Evolutionary conservation across 257 asterid species (phyloP).

Genomic region (Oldenlandia corymbosa): DNA sequence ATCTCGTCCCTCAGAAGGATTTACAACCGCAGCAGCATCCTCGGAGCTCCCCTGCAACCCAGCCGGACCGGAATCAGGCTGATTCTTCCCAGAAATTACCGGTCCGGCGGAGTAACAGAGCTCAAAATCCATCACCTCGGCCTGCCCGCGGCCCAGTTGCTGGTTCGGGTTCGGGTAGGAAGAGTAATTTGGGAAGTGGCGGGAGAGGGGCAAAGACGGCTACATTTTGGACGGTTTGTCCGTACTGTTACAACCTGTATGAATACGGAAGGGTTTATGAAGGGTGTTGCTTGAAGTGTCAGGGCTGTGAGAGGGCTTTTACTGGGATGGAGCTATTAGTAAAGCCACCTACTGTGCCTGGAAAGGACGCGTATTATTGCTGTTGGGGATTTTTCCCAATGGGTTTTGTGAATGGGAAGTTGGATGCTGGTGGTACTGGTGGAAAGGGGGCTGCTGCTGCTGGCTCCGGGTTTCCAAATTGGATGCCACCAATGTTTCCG

Average conservation of each 20-base stretch:
- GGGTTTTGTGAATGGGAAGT: slow-evolving; percentile 47
- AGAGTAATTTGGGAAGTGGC: slow-evolving; percentile 9
- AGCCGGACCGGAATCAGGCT: slow-evolving; percentile 6
- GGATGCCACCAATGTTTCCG: slow-evolving; percentile 72
- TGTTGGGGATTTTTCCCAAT: slow-evolving; percentile 87
- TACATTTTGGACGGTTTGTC: slow-evolving; percentile 79
- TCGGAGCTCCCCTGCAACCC: background rate
- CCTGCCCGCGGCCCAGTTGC: slow-evolving; percentile 8
- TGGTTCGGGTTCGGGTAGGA: slow-evolving; percentile 8
- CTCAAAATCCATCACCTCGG: slow-evolving; percentile 2
- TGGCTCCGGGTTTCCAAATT: slow-evolving; percentile 53
- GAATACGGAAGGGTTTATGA: slow-evolving; percentile 62
- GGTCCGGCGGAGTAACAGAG: slow-evolving; percentile 50
- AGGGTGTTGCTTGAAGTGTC: slow-evolving; percentile 76
- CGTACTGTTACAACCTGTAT: slow-evolving; percentile 76
- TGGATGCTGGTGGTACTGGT: slow-evolving; percentile 14
- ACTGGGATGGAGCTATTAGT: slow-evolving; percentile 56
- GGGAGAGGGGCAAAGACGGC: slow-evolving; percentile 7
- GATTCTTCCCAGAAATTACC: slow-evolving; percentile 49
- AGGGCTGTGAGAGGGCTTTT: slow-evolving; percentile 66
- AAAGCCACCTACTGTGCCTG: slow-evolving; percentile 76
- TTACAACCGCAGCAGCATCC: slow-evolving; percentile 4
- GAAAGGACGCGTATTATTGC: slow-evolving; percentile 77
- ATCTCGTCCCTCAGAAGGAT: slow-evolving; percentile 37
- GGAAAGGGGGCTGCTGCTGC: slow-evolving; percentile 11